Percentiles rank a stretch among this genome's conserved stretches.
phyloP scores from a whole-genome alignment of 1,139 yeast species.

The Protomyces lactucae-debilis region DNA sequence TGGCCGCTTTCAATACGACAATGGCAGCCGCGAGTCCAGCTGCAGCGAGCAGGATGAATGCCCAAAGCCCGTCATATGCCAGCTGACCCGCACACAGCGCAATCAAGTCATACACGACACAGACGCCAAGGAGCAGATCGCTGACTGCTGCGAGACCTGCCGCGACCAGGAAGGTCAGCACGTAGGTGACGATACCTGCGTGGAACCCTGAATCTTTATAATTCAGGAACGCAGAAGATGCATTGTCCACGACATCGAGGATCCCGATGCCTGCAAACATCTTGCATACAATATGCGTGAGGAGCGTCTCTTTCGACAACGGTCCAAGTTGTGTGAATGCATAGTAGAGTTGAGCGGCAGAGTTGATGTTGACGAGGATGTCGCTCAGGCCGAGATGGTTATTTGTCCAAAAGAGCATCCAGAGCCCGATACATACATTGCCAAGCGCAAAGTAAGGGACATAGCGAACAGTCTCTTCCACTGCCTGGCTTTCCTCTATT shows the following conservation, averaged over 20 bases:
- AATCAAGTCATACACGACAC: constrained; percentile 19
- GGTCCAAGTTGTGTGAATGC: constrained; percentile 17
- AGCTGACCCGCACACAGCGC: constrained; percentile 19
- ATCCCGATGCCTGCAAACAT: constrained; percentile 25
- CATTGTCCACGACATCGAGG: constrained; percentile 23
- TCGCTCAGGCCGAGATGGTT: constrained; percentile 19
- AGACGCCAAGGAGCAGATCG: constrained; percentile 18
- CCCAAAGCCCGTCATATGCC: constrained; percentile 14
- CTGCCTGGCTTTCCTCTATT: not conserved
- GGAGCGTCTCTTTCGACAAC: constrained; percentile 5
- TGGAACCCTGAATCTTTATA: constrained; percentile 1
- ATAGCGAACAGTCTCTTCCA: constrained; percentile 16
- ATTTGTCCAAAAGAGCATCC: constrained; percentile 26
- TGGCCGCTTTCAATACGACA: constrained; percentile 4
- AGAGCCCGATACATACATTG: constrained; percentile 23
- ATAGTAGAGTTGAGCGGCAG: constrained; percentile 20
- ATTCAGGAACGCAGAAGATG: constrained; percentile 17
- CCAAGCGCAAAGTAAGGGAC: constrained; percentile 19
- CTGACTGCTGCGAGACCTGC: constrained; percentile 23
- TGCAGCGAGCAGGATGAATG: constrained; percentile 8
- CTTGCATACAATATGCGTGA: constrained; percentile 22
- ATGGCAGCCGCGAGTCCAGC: constrained; percentile 15
- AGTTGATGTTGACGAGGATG: constrained; percentile 24
- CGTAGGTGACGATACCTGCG: constrained; percentile 18
- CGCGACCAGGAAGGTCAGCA: constrained; percentile 13